Evolutionary conservation across 345 rosid species (phyloP).

Genomic region (Populus alba): DNA sequence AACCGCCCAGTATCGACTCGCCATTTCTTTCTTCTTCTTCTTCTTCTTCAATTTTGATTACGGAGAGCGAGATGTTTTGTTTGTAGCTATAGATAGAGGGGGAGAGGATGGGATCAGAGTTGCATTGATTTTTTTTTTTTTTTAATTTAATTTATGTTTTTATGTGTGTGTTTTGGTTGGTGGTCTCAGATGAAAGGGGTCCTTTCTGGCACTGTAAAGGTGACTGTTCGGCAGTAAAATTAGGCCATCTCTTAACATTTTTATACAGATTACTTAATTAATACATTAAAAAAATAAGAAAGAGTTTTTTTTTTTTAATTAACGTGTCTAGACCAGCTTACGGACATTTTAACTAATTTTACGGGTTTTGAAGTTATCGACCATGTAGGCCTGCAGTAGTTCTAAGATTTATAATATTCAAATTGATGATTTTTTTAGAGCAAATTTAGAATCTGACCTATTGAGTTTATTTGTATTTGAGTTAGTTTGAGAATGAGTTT

Average conservation of each 20-base stretch:
- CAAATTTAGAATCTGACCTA: fast-evolving
- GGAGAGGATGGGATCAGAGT: background rate
- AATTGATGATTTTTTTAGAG: fast-evolving
- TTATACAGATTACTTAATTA: background rate
- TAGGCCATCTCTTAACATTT: background rate
- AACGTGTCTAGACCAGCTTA: fast-evolving
- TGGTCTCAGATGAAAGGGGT: too few relatives aligned
- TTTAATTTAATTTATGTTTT: too few relatives aligned
- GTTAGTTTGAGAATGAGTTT: too few relatives aligned
- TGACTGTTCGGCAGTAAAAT: background rate
- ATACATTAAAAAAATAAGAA: too few relatives aligned
- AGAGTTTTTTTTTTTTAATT: too few relatives aligned
- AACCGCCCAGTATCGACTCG: slow-evolving; percentile 84
- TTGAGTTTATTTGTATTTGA: too few relatives aligned
- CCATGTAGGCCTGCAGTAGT: fast-evolving
- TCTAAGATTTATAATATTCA: fast-evolving
- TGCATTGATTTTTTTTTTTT: background rate
- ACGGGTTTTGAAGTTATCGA: fast-evolving
- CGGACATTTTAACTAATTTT: fast-evolving
- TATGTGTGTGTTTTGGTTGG: too few relatives aligned
- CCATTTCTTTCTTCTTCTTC: slow-evolving; percentile 39
- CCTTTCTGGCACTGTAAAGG: background rate
- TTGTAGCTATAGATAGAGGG: background rate
- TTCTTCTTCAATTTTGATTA: background rate
- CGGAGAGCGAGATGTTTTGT: background rate